Evolutionary conservation across 2,329 filamentous ascomycete genomes (phyloP).

Genomic region (Capronia americana): DNA sequence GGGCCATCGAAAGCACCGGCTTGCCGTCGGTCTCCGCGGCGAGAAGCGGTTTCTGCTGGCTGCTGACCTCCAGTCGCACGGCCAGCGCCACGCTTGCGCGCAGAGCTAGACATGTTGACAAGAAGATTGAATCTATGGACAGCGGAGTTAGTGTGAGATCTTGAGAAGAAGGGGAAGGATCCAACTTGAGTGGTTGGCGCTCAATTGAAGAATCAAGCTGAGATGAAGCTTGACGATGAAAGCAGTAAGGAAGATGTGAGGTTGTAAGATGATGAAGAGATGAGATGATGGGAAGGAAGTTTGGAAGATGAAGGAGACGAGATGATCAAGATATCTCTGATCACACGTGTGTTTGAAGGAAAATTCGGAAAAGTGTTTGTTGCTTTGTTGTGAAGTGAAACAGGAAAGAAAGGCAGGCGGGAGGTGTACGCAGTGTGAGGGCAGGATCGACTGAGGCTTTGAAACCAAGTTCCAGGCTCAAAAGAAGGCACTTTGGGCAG

Average conservation of each 20-base stretch:
- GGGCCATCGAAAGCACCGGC: conserved; percentile 39
- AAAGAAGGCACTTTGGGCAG: neutral
- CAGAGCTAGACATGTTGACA: conserved; percentile 36
- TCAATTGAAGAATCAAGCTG: conserved; percentile 3
- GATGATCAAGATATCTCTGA: neutral
- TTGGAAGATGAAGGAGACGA: neutral
- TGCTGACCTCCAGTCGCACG: conserved; percentile 41
- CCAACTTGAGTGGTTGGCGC: neutral
- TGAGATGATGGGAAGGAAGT: neutral
- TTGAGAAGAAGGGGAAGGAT: conserved; percentile 1
- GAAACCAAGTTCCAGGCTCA: neutral
- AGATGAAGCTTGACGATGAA: neutral
- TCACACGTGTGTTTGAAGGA: neutral
- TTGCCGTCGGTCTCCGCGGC: conserved; percentile 31
- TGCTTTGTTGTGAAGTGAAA: conserved; percentile 15
- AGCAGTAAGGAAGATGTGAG: conserved; percentile 5
- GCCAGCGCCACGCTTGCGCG: conserved; percentile 37
- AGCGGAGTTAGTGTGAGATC: conserved; percentile 12
- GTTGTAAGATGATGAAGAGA: conserved; percentile 1
- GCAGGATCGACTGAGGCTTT: neutral
- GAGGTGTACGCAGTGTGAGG: neutral
- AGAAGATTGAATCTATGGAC: conserved; percentile 10
- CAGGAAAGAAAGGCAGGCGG: conserved; percentile 15
- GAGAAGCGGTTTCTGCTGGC: conserved; percentile 42
- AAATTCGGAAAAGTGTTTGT: conserved; percentile 6